Conservation (phyloP, 306 rosid species). For the Prunus padus region DNA sequence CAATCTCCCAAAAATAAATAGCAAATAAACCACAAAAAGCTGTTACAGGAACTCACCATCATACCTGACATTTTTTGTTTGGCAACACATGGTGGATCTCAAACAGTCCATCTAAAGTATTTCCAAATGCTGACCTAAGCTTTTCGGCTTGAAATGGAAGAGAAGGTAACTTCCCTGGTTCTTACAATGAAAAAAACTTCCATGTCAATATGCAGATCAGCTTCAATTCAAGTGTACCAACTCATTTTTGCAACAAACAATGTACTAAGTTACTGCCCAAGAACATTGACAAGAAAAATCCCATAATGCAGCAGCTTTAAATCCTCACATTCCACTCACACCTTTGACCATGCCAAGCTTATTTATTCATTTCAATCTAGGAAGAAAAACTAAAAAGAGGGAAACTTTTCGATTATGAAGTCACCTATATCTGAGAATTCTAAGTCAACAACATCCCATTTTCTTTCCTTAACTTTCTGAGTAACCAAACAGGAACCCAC, state of each 20-base stretch:
- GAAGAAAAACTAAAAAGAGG: background rate
- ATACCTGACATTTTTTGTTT: constrained; percentile 70
- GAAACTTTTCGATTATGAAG: background rate
- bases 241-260: background rate
- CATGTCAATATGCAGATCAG: constrained; percentile 6
- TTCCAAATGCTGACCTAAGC: constrained; percentile 33
- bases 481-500: background rate
- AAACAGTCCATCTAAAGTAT: constrained; percentile 15
- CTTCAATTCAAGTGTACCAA: background rate
- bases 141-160: constrained; percentile 42
- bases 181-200: constrained; percentile 18
- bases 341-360: background rate
- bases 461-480: background rate
- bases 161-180: constrained; percentile 55
- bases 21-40: background rate
- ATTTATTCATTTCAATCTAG: constrained; percentile 1
- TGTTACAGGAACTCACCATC: constrained; percentile 66
- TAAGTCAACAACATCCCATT: background rate
- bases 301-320: background rate
- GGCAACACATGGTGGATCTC: constrained; percentile 30
- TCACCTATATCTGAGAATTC: background rate
- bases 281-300: background rate
- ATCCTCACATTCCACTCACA: background rate
- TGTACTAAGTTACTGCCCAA: background rate
- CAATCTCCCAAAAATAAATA: background rate